Evolutionary conservation across 306 rosid species (phyloP).

Genomic region (Quillaja saponaria): DNA sequence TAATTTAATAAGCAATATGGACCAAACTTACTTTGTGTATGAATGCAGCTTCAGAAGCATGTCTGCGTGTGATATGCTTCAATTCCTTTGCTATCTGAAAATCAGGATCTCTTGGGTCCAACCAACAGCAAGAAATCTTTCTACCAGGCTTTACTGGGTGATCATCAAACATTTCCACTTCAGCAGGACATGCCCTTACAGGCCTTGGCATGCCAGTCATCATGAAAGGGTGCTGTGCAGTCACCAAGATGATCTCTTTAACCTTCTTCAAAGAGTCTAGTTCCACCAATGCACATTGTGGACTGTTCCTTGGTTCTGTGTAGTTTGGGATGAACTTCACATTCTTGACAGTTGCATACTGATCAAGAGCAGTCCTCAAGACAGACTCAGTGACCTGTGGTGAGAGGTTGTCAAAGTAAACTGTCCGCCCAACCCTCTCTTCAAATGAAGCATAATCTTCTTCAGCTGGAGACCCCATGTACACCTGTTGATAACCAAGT

Average conservation of each 20-base stretch:
- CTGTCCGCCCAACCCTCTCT: constrained; percentile 64
- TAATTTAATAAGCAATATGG: neutral
- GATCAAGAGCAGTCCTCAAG: constrained; percentile 61
- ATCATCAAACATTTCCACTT: constrained; percentile 72
- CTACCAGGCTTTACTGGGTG: constrained; percentile 61
- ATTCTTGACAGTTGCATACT: constrained; percentile 62
- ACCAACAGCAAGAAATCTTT: constrained; percentile 47
- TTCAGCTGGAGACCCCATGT: constrained; percentile 52
- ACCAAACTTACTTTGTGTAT: constrained; percentile 48
- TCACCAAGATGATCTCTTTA: constrained; percentile 37
- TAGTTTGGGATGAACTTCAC: constrained; percentile 71
- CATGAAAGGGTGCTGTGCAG: constrained; percentile 62
- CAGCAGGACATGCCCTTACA: constrained; percentile 57
- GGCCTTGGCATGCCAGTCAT: constrained; percentile 91
- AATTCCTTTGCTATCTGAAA: constrained; percentile 52
- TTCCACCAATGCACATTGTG: constrained; percentile 65
- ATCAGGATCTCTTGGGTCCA: constrained; percentile 63
- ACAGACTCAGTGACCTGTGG: constrained; percentile 77
- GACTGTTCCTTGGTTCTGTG: constrained; percentile 47
- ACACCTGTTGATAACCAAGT: constrained; percentile 32
- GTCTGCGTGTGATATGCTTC: constrained; percentile 52
- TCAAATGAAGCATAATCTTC: constrained; percentile 58
- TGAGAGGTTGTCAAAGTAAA: constrained; percentile 70
- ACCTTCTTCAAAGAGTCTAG: constrained; percentile 63
- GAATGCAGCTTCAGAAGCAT: constrained; percentile 52